phyloP scores from a whole-genome alignment of 768 basidiomycete species.

The Myochromella boudieri region DNA sequence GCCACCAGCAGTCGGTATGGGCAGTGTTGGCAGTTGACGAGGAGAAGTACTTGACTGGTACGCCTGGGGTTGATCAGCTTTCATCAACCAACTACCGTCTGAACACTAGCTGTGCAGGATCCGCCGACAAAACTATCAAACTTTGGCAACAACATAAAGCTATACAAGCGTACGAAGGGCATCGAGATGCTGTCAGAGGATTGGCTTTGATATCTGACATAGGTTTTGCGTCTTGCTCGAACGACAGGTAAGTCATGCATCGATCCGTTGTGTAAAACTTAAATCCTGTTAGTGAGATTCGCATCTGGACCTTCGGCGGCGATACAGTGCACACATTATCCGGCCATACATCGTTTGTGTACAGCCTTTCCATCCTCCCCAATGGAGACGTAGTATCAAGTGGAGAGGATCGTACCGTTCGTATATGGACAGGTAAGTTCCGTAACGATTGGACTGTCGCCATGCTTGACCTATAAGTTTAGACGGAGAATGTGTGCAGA shows the following conservation, averaged over 20 bases:
- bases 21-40: constrained; percentile 81
- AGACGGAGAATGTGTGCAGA: constrained; percentile 90
- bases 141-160: constrained; percentile 80
- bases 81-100: too few relatives aligned
- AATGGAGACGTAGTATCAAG: constrained; percentile 83
- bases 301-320: constrained; percentile 86
- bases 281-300: constrained; percentile 66
- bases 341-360: constrained; percentile 97
- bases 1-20: constrained; percentile 93
- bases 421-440: constrained; percentile 82
- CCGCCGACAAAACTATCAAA: constrained; percentile 94
- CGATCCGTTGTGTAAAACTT: constrained; percentile 1
- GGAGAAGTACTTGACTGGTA: constrained; percentile 81
- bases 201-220: constrained; percentile 79
- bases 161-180: constrained; percentile 77
- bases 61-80: too few relatives aligned
- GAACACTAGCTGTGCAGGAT: too few relatives aligned
- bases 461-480: background rate
- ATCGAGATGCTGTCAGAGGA: constrained; percentile 89
- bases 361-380: constrained; percentile 81
- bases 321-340: constrained; percentile 77
- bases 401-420: constrained; percentile 91
- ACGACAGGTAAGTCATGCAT: constrained; percentile 71
- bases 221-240: constrained; percentile 94
- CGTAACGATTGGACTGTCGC: background rate